Evolutionary conservation across 371 early-diverging fungal species (phyloP).

Genomic region (Mucor lusitanicus): DNA sequence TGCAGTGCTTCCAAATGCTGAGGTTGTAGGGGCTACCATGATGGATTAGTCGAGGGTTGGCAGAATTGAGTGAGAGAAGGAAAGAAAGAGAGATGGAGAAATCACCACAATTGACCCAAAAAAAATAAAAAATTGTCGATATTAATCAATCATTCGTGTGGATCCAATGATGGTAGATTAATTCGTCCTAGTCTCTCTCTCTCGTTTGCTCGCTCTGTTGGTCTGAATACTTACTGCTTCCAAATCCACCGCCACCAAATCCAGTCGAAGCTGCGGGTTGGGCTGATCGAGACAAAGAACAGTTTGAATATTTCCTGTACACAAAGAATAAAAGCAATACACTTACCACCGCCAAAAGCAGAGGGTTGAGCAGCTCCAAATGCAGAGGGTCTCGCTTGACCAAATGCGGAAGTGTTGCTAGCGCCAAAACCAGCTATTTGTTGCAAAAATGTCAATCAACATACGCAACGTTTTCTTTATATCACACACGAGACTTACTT

Average conservation of each 20-base stretch:
- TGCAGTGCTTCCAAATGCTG: constrained; percentile 55
- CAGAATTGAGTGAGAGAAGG: background rate
- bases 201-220: background rate
- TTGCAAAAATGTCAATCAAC: background rate
- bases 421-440: constrained; percentile 42
- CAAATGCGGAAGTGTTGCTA: constrained; percentile 45
- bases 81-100: background rate
- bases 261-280: constrained; percentile 31
- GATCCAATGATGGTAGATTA: background rate
- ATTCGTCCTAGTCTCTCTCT: background rate
- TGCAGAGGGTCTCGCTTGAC: constrained; percentile 44
- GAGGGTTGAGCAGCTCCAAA: constrained; percentile 36
- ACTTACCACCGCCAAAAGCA: constrained; percentile 37
- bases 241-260: constrained; percentile 45
- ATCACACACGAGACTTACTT: constrained; percentile 20
- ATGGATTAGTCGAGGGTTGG: background rate
- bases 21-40: constrained; percentile 29
- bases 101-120: background rate
- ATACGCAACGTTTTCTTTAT: background rate
- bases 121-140: background rate
- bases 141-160: background rate
- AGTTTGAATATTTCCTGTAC: too few species aligned
- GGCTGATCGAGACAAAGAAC: constrained; percentile 11
- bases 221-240: constrained; percentile 36
- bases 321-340: background rate